phyloP scores from a whole-genome alignment of 768 basidiomycete genomes.

The Psilocybe sp. region DNA sequence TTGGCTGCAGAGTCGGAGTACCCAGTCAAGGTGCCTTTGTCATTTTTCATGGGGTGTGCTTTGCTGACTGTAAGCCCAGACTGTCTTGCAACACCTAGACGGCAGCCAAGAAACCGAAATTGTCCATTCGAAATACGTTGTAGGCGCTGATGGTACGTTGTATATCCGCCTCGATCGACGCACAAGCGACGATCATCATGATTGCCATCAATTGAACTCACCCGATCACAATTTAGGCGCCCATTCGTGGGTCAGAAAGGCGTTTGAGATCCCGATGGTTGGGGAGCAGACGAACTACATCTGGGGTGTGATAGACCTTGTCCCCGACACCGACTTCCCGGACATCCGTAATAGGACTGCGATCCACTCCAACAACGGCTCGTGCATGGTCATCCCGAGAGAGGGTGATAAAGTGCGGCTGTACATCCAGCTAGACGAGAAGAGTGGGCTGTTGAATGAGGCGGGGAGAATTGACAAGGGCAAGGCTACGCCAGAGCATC shows the following conservation, averaged over 20 bases:
- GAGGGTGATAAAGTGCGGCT: constrained; percentile 66
- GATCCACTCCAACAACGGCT: constrained; percentile 68
- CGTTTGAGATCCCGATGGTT: constrained; percentile 64
- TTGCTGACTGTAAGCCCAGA: constrained; percentile 23
- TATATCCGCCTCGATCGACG: too few relatives aligned
- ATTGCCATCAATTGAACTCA: not conserved
- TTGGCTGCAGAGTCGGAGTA: constrained; percentile 41
- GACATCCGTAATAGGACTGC: constrained; percentile 65
- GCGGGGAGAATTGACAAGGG: constrained; percentile 54
- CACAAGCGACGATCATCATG: too few relatives aligned
- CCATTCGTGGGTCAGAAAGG: constrained; percentile 80
- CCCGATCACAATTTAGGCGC: constrained; percentile 44
- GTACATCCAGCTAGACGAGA: constrained; percentile 65
- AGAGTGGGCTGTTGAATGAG: constrained; percentile 38
- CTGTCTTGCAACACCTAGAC: constrained; percentile 41
- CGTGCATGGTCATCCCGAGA: constrained; percentile 74
- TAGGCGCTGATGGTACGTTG: constrained; percentile 68
- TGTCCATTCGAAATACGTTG: constrained; percentile 69
- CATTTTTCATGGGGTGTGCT: constrained; percentile 33
- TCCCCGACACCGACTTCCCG: constrained; percentile 74
- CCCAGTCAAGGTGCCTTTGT: constrained; percentile 30
- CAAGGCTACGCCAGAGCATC: constrained; percentile 43
- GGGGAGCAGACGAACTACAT: constrained; percentile 77
- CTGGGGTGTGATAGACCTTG: constrained; percentile 80
- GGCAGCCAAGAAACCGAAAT: constrained; percentile 42